Conservation (phyloP, 2,329 filamentous ascomycete genomes). For the Trichoderma gracile region DNA sequence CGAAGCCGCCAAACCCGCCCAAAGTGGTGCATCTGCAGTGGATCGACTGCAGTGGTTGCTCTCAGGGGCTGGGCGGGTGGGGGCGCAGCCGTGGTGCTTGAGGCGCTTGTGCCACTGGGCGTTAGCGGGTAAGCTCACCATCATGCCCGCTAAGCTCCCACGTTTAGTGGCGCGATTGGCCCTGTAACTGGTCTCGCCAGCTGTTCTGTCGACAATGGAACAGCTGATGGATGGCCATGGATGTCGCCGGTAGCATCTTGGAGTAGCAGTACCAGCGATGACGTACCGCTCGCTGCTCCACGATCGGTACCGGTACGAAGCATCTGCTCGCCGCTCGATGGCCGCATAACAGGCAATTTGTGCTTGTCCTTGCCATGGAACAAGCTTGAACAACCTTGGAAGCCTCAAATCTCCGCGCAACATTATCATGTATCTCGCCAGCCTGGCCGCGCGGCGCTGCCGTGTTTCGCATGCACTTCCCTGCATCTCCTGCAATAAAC, state of each 20-base stretch:
- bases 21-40: slow-evolving; percentile 23
- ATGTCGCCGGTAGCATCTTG: neutral
- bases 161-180: slow-evolving; percentile 1
- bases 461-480: slow-evolving; percentile 24
- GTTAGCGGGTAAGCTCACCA: neutral
- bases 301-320: neutral
- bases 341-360: neutral
- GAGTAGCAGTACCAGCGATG: slow-evolving; percentile 1
- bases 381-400: too few relatives aligned
- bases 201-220: neutral
- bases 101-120: neutral
- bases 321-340: neutral
- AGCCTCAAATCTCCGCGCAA: slow-evolving; percentile 18
- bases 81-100: neutral
- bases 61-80: slow-evolving; percentile 24
- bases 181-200: neutral
- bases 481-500: slow-evolving; percentile 17
- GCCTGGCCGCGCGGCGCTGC: slow-evolving; percentile 14
- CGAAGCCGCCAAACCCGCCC: slow-evolving; percentile 24
- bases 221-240: neutral
- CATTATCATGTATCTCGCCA: neutral
- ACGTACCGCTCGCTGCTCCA: neutral
- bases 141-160: slow-evolving; percentile 4
- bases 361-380: neutral
- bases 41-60: slow-evolving; percentile 6